Evolutionary conservation across 2,329 filamentous ascomycete species (phyloP).

Genomic region (Exophiala mesophila): DNA sequence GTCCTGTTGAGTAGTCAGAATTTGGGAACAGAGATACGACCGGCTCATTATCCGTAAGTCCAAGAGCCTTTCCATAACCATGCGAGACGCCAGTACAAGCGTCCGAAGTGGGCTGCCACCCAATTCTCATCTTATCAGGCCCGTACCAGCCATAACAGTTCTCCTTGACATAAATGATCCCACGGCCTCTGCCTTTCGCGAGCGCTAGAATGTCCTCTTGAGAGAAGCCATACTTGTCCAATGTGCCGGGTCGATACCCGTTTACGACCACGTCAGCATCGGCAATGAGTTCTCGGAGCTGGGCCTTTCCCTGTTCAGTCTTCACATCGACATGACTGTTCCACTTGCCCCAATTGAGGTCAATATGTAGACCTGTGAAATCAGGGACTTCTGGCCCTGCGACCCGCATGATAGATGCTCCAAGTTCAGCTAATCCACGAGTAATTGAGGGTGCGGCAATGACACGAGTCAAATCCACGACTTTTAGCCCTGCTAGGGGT

Average conservation of each 20-base stretch:
- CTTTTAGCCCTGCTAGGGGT: constrained; percentile 43
- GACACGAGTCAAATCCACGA: constrained; percentile 45
- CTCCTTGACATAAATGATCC: constrained; percentile 46
- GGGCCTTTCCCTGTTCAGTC: constrained; percentile 34
- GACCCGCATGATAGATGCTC: constrained; percentile 44
- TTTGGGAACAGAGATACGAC: constrained; percentile 48
- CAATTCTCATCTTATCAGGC: constrained; percentile 40
- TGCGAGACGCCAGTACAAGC: constrained; percentile 35
- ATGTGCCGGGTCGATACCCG: constrained; percentile 46
- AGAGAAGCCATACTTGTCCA: constrained; percentile 58
- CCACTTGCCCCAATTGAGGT: constrained; percentile 68
- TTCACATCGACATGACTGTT: constrained; percentile 53
- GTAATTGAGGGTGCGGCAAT: constrained; percentile 43
- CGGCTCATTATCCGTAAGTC: constrained; percentile 29
- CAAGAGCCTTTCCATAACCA: constrained; percentile 33
- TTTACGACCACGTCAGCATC: constrained; percentile 52
- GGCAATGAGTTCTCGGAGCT: constrained; percentile 39
- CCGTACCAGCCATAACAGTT: constrained; percentile 49
- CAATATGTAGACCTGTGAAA: constrained; percentile 60
- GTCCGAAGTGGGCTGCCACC: constrained; percentile 50
- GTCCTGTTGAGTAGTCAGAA: constrained; percentile 63
- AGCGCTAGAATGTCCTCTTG: constrained; percentile 36
- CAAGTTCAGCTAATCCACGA: constrained; percentile 39
- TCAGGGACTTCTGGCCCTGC: constrained; percentile 38
- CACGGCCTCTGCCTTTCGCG: constrained; percentile 36